These are phyloP conservation scores for Trichoderma hamatum DNA, from an alignment of 2,329 filamentous ascomycete genomes.

Conservation along the genomic window DNA sequence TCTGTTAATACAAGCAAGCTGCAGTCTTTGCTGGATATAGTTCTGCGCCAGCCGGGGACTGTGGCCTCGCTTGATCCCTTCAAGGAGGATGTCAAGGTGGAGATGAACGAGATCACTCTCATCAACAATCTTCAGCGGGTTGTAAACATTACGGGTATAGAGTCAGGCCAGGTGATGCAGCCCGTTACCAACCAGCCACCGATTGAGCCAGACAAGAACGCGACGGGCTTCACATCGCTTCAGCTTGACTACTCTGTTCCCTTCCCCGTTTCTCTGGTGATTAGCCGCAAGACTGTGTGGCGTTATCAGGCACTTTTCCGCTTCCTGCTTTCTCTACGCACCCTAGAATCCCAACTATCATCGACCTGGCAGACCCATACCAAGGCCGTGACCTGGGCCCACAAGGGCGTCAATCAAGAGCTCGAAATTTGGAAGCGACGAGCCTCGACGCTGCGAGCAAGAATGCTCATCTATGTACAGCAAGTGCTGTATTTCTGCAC, in stretches of 20 bases:
- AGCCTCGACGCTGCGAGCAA: slow-evolving; percentile 86
- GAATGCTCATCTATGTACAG: slow-evolving; percentile 97
- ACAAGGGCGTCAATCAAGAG: slow-evolving; percentile 70
- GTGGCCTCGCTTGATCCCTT: slow-evolving; percentile 93
- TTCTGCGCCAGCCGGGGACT: slow-evolving; percentile 92
- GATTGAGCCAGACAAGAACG: slow-evolving; percentile 81
- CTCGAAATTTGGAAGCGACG: slow-evolving; percentile 92
- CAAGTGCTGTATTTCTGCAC: slow-evolving; percentile 97
- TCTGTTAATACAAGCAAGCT: slow-evolving; percentile 90
- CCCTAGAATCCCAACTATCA: slow-evolving; percentile 85
- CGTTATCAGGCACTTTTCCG: slow-evolving; percentile 95
- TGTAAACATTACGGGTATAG: slow-evolving; percentile 93
- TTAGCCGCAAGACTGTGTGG: slow-evolving; percentile 95
- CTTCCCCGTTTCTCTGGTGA: slow-evolving; percentile 92
- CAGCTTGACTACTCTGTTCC: slow-evolving; percentile 94
- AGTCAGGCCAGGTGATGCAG: slow-evolving; percentile 82
- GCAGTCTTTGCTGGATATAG: slow-evolving; percentile 92
- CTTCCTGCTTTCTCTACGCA: slow-evolving; percentile 85
- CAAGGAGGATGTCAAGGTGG: slow-evolving; percentile 97
- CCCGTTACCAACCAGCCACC: slow-evolving; percentile 65
- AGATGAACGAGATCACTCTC: slow-evolving; percentile 93
- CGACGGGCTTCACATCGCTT: slow-evolving; percentile 86
- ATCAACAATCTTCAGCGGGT: slow-evolving; percentile 95
- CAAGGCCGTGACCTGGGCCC: slow-evolving; percentile 78
- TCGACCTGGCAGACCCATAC: slow-evolving; percentile 90